These are phyloP conservation scores for Oxalis stricta DNA, from an alignment of 441 rosid species.

Conservation along the genomic window DNA sequence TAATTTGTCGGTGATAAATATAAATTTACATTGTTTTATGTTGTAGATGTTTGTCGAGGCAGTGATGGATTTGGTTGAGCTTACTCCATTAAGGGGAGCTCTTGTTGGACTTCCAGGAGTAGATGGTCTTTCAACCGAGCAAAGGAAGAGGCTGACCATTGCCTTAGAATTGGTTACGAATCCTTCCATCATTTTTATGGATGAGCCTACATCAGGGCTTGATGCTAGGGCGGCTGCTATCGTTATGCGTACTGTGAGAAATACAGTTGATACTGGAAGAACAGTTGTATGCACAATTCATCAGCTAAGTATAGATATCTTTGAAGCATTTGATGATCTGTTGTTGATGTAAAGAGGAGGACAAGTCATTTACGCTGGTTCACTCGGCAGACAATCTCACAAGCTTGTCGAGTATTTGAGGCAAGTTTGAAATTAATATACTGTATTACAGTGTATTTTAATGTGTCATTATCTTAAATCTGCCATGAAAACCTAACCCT, in stretches of 20 bases:
- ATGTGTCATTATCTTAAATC: no score
- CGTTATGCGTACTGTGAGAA: conserved; percentile 23
- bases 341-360: conserved; percentile 31
- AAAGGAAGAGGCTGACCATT: conserved; percentile 12
- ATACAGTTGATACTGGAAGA: conserved; percentile 25
- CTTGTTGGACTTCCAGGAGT: conserved; percentile 15
- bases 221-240: conserved; percentile 30
- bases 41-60: conserved; percentile 9
- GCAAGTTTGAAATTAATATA: background rate
- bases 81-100: conserved; percentile 7
- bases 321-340: conserved; percentile 29
- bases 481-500: no score
- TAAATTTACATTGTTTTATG: background rate
- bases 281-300: conserved; percentile 27
- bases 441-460: background rate
- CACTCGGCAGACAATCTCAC: conserved; percentile 23
- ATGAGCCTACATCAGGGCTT: conserved; percentile 29
- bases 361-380: conserved; percentile 19
- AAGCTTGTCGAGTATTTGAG: conserved; percentile 24
- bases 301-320: conserved; percentile 28
- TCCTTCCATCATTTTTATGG: conserved; percentile 29
- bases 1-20: background rate
- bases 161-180: conserved; percentile 18
- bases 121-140: conserved; percentile 12
- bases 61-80: conserved; percentile 6